Conservation (phyloP, 257 asterid species). For the Nicotiana attenuata region DNA sequence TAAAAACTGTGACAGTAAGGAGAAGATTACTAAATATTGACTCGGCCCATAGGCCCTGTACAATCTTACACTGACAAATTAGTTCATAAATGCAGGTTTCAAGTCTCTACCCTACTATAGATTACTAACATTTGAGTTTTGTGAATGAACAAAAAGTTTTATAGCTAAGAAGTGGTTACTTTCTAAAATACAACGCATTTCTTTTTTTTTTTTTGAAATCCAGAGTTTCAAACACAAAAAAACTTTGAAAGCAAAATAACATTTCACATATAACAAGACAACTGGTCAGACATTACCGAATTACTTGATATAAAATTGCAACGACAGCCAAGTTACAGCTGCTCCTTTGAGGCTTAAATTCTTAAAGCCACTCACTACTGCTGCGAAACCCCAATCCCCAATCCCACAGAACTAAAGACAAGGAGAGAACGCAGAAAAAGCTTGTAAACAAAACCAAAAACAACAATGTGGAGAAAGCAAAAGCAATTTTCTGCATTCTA, state of each 20-base stretch:
- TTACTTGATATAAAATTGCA: no score
- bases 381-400: not conserved
- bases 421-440: not conserved
- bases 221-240: not conserved
- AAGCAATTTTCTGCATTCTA: not conserved
- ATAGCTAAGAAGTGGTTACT: not conserved
- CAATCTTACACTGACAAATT: not conserved
- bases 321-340: not conserved
- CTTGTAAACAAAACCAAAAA: not conserved
- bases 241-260: not conserved
- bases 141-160: not conserved
- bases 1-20: not conserved
- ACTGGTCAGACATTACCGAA: no score
- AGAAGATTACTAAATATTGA: not conserved
- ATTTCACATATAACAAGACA: not conserved
- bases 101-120: not conserved
- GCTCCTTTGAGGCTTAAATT: not conserved
- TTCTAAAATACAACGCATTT: not conserved
- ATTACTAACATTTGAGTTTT: not conserved
- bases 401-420: not conserved
- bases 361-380: not conserved
- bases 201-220: not conserved
- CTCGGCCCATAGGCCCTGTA: not conserved
- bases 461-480: not conserved
- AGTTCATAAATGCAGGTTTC: not conserved